Evolutionary conservation across 2,329 filamentous ascomycete genomes (phyloP).

Genomic region (Aspergillus ibericus): DNA sequence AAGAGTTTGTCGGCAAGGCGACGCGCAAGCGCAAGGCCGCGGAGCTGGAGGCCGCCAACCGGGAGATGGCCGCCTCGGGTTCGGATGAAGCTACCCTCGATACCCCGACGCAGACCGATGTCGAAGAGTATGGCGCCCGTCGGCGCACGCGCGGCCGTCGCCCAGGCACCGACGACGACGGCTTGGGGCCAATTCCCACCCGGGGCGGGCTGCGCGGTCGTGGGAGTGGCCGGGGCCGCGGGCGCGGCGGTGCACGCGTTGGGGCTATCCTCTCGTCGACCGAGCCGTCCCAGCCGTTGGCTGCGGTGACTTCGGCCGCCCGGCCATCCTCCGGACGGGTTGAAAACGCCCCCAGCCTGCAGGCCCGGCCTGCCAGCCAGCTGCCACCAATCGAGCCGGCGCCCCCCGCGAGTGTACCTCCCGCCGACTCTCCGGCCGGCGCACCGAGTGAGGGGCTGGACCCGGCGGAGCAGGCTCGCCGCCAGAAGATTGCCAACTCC

Average conservation of each 20-base stretch:
- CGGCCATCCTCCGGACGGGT: constrained; percentile 10
- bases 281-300: constrained; percentile 15
- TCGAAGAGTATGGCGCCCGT: constrained; percentile 32
- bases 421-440: constrained; percentile 15
- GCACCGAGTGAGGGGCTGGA: constrained; percentile 26
- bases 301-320: constrained; percentile 4
- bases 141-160: constrained; percentile 35
- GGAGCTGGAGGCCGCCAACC: constrained; percentile 33
- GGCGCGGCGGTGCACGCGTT: constrained; percentile 27
- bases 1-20: constrained; percentile 29
- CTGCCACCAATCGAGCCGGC: constrained; percentile 24
- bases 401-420: constrained; percentile 13
- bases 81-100: constrained; percentile 28
- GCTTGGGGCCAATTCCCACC: constrained; percentile 17
- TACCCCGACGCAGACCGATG: constrained; percentile 28
- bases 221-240: constrained; percentile 30
- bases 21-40: constrained; percentile 41
- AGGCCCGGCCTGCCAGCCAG: constrained; percentile 19
- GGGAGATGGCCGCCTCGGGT: constrained; percentile 21
- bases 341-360: constrained; percentile 7
- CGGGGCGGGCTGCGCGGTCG: constrained; percentile 25
- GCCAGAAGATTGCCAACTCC: constrained; percentile 43
- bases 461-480: constrained; percentile 33
- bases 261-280: constrained; percentile 26
- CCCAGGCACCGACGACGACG: constrained; percentile 22